Conservation (phyloP, 345 rosid species). For the Draba incana region DNA sequence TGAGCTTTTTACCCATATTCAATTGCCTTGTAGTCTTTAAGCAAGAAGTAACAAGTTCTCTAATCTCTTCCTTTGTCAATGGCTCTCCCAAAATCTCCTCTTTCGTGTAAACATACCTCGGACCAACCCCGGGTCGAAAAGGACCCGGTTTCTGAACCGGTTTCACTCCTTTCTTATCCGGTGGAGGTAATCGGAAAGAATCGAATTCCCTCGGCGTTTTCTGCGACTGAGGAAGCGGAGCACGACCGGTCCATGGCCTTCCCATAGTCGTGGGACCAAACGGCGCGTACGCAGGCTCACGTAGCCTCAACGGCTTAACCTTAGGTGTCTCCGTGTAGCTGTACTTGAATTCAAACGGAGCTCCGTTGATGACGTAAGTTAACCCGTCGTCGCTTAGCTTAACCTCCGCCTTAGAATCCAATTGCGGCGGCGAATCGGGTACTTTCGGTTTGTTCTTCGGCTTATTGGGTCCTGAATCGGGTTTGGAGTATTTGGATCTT, state of each 20-base stretch:
- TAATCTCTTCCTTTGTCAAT: constrained; percentile 65
- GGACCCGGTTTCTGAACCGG: constrained; percentile 94
- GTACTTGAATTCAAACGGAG: constrained; percentile 94
- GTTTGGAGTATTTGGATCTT: constrained; percentile 79
- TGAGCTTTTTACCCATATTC: constrained; percentile 71
- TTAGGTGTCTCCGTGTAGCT: constrained; percentile 95
- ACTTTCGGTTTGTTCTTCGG: constrained; percentile 45
- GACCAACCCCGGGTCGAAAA: constrained; percentile 71
- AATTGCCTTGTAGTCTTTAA: constrained; percentile 65
- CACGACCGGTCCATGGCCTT: constrained; percentile 97
- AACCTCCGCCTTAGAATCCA: constrained; percentile 50
- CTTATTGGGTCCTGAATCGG: constrained; percentile 42
- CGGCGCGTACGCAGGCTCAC: constrained; percentile 80
- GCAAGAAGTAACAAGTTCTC: constrained; percentile 60
- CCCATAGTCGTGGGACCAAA: constrained; percentile 82
- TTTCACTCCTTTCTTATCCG: constrained; percentile 81
- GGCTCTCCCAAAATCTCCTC: constrained; percentile 94
- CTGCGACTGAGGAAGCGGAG: constrained; percentile 75
- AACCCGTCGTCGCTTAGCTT: constrained; percentile 67
- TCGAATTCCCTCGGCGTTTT: constrained; percentile 85
- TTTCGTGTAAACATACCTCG: constrained; percentile 68
- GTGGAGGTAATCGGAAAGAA: constrained; percentile 77
- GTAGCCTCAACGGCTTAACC: constrained; percentile 69
- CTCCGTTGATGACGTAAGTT: constrained; percentile 75
- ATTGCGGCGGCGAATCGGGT: constrained; percentile 36